Evolutionary conservation across 2,329 filamentous ascomycete genomes (phyloP).

Genomic region (Penicillium griseofulvum): DNA sequence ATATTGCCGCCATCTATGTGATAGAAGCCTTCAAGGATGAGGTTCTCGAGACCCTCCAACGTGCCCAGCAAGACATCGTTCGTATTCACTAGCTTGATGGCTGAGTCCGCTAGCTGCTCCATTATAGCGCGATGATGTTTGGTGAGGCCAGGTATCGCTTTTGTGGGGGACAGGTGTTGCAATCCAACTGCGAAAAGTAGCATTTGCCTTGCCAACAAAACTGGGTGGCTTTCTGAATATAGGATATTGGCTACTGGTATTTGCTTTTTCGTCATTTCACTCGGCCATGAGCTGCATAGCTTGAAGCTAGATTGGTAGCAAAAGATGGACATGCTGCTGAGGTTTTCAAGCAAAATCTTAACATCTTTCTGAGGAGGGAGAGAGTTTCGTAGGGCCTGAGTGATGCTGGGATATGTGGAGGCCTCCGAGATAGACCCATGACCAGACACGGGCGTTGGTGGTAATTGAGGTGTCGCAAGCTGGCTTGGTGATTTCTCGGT

Average conservation of each 20-base stretch:
- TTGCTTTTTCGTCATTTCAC: not conserved
- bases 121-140: constrained; percentile 25
- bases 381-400: not conserved
- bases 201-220: constrained; percentile 35
- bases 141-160: constrained; percentile 17
- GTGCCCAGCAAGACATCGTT: constrained; percentile 36
- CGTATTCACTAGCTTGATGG: constrained; percentile 25
- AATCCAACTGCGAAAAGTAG: constrained; percentile 32
- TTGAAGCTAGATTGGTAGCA: constrained; percentile 6
- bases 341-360: not conserved
- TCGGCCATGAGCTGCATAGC: constrained; percentile 3
- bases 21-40: constrained; percentile 41
- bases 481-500: not conserved
- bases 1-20: constrained; percentile 40
- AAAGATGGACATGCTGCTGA: not conserved
- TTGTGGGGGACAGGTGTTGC: constrained; percentile 18
- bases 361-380: not conserved
- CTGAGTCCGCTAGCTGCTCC: not conserved
- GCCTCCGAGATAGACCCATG: not conserved
- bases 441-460: not conserved
- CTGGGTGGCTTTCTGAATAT: constrained; percentile 27
- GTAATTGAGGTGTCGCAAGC: not conserved
- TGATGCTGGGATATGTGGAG: not conserved
- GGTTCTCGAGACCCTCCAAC: constrained; percentile 41
- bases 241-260: constrained; percentile 2